Evolutionary conservation across 2,329 filamentous ascomycete genomes (phyloP).

Genomic region (Bipolaris sorokiniana): DNA sequence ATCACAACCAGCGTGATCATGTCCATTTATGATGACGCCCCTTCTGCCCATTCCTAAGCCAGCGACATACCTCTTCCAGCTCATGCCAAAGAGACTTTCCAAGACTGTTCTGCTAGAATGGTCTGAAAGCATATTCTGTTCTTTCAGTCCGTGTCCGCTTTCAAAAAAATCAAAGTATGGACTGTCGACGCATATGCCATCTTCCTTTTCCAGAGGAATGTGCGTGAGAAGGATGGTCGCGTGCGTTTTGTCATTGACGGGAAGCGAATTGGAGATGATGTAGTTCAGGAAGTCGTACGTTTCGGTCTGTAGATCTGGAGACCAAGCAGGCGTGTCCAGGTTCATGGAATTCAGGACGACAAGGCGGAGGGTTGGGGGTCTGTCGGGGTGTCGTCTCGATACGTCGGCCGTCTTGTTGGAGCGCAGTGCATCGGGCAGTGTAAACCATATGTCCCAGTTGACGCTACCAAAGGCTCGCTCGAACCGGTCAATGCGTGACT

Average conservation of each 20-base stretch:
- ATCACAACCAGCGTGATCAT: constrained; percentile 95
- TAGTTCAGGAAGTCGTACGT: constrained; percentile 80
- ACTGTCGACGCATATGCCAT: constrained; percentile 80
- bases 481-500: constrained; percentile 77
- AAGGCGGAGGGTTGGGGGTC: constrained; percentile 74
- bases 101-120: constrained; percentile 74
- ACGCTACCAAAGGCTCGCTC: constrained; percentile 83
- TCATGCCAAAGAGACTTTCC: constrained; percentile 83
- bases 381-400: not conserved
- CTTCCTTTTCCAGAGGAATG: constrained; percentile 84
- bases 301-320: constrained; percentile 69
- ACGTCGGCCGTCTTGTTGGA: constrained; percentile 5
- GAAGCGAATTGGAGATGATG: constrained; percentile 66
- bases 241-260: constrained; percentile 66
- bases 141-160: constrained; percentile 71
- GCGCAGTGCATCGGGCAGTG: constrained; percentile 31
- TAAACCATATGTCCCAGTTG: constrained; percentile 86
- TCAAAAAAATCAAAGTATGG: constrained; percentile 83
- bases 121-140: constrained; percentile 87
- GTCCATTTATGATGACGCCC: constrained; percentile 86
- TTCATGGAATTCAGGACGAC: constrained; percentile 93
- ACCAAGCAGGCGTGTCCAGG: constrained; percentile 80
- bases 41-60: constrained; percentile 69
- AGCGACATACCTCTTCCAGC: constrained; percentile 63
- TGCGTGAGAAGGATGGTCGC: constrained; percentile 91